Conservation (phyloP, 2,329 filamentous ascomycete genomes). For the Cercospora janseana region DNA sequence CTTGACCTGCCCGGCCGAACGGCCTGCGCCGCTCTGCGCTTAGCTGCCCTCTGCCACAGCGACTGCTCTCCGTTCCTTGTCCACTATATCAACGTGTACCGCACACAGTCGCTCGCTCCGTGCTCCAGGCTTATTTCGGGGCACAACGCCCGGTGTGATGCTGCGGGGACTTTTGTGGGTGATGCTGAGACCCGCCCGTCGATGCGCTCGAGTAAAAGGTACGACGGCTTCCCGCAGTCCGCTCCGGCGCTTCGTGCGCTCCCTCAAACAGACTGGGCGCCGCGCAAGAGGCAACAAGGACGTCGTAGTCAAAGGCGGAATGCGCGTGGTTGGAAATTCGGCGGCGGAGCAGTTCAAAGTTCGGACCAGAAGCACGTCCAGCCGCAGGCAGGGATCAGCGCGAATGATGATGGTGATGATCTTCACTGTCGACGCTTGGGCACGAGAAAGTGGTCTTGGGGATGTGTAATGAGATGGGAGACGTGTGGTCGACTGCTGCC, state of each 20-base stretch:
- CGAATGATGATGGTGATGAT: conserved; percentile 8
- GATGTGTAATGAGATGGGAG: background rate
- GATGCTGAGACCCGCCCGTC: no score
- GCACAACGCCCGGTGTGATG: no score
- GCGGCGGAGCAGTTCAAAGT: conserved; percentile 7
- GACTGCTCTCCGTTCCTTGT: conserved; percentile 10
- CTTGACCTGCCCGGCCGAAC: conserved; percentile 20
- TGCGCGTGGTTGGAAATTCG: conserved; percentile 8
- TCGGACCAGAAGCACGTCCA: conserved; percentile 15
- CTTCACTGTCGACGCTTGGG: conserved; percentile 1
- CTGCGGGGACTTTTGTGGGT: no score
- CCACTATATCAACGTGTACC: no score
- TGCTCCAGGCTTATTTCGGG: no score
- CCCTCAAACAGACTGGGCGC: no score
- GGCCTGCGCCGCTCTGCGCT: conserved; percentile 22
- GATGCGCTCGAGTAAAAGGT: no score
- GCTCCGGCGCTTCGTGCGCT: no score
- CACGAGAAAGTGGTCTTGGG: no score
- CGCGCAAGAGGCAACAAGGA: background rate
- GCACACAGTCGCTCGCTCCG: no score
- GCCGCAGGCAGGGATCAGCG: conserved; percentile 3
- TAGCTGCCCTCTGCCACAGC: conserved; percentile 18
- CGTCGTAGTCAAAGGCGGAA: background rate
- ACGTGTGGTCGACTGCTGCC: conserved; percentile 4
- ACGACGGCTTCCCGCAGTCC: no score